Evolutionary conservation across 768 basidiomycete species (phyloP).

Genomic region (Agrocybe praecox): DNA sequence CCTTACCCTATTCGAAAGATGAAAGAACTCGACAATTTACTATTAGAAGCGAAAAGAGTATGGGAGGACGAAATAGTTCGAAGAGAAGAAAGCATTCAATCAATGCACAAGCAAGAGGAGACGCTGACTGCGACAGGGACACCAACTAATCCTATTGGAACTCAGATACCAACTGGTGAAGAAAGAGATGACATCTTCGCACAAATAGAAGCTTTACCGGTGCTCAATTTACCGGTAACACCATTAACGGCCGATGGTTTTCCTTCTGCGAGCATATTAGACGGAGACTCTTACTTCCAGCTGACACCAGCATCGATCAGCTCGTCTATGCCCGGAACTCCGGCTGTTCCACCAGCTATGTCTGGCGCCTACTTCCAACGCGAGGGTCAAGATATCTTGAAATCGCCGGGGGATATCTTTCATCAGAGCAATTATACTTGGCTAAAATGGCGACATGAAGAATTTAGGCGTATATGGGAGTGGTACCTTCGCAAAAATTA

Average conservation of each 20-base stretch:
- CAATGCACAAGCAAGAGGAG: constrained; percentile 43
- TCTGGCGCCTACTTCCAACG: constrained; percentile 18
- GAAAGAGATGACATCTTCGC: constrained; percentile 59
- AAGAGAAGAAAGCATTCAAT: constrained; percentile 66
- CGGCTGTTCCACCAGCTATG: constrained; percentile 6
- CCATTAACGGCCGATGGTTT: constrained; percentile 46
- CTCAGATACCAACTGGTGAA: constrained; percentile 8
- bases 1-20: constrained; percentile 87
- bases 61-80: constrained; percentile 90
- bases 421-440: constrained; percentile 72
- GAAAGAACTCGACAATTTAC: constrained; percentile 83
- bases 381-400: constrained; percentile 48
- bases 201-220: constrained; percentile 62
- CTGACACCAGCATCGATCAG: constrained; percentile 16
- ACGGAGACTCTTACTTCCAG: constrained; percentile 33
- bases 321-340: constrained; percentile 11
- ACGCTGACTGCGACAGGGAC: constrained; percentile 33
- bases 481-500: constrained; percentile 90
- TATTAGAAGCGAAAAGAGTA: constrained; percentile 66
- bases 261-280: constrained; percentile 25
- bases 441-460: constrained; percentile 80
- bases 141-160: constrained; percentile 16
- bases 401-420: constrained; percentile 68
- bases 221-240: constrained; percentile 32
- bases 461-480: constrained; percentile 90